Evolutionary conservation across 129 eudicot genomes (phyloP).

Genomic region (Flaveria robusta): DNA sequence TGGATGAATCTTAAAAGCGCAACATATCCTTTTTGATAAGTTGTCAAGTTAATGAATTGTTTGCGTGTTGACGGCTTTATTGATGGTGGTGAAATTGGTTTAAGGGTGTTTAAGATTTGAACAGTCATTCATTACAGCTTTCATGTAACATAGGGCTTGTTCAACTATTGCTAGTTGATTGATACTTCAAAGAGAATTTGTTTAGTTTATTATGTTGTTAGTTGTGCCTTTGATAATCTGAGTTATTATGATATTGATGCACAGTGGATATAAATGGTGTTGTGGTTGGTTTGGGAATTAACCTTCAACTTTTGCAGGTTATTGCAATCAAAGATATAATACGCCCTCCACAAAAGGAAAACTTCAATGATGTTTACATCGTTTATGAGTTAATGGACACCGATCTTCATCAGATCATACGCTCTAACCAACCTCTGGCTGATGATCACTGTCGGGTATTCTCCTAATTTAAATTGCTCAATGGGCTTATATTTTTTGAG

Average conservation of each 20-base stretch:
- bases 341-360: conserved; percentile 80
- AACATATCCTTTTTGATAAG: not conserved
- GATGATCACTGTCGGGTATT: conserved; percentile 95
- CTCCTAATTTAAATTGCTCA: not conserved
- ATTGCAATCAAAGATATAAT: conserved; percentile 82
- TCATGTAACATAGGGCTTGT: not conserved
- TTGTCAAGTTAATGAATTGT: not conserved
- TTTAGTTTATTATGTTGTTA: not conserved
- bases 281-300: conserved; percentile 14
- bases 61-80: not conserved
- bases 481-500: not conserved
- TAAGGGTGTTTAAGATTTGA: conserved; percentile 26
- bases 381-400: conserved; percentile 93
- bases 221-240: not conserved
- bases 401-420: conserved; percentile 89
- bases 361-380: conserved; percentile 84
- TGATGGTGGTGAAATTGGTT: conserved; percentile 13
- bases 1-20: not conserved
- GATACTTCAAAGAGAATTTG: not conserved
- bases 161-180: conserved; percentile 18
- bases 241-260: conserved; percentile 9
- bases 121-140: not conserved
- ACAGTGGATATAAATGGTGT: not conserved
- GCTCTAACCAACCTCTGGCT: conserved; percentile 72
- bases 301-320: conserved; percentile 50